These are phyloP conservation scores for Taxawa tesnikishii DNA, from an alignment of 2,329 filamentous ascomycete genomes.

Conservation along the genomic window DNA sequence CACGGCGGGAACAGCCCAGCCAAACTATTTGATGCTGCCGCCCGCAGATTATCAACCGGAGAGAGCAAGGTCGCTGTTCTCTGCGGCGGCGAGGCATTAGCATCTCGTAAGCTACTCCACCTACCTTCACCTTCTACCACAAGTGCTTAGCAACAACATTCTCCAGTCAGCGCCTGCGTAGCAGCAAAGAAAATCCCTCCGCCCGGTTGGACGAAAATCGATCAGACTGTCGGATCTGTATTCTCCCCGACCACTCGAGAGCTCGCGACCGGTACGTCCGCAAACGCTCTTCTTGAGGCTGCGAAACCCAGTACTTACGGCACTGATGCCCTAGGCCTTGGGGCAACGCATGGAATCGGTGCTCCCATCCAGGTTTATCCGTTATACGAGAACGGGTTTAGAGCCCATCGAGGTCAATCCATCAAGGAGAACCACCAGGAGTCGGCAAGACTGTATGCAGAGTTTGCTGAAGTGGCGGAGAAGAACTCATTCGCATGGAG, in stretches of 20 bases:
- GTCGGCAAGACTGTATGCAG: conserved; percentile 46
- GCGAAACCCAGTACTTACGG: background rate
- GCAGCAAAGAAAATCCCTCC: conserved; percentile 43
- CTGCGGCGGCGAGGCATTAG: conserved; percentile 53
- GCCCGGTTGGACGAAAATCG: conserved; percentile 44
- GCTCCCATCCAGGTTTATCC: conserved; percentile 57
- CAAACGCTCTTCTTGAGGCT: conserved; percentile 7
- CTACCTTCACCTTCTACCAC: conserved; percentile 2
- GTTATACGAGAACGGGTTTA: conserved; percentile 52
- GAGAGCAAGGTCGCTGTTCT: conserved; percentile 46
- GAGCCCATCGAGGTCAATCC: conserved; percentile 44
- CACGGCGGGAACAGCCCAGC: conserved; percentile 55
- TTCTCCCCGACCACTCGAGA: conserved; percentile 39
- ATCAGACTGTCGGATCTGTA: conserved; percentile 33
- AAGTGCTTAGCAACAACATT: background rate
- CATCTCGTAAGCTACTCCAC: conserved; percentile 32
- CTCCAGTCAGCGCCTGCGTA: conserved; percentile 39
- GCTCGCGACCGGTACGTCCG: conserved; percentile 19
- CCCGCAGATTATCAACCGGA: conserved; percentile 41
- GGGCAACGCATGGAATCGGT: conserved; percentile 45
- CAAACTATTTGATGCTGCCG: conserved; percentile 51
- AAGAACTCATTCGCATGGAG: conserved; percentile 46
- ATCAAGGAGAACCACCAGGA: conserved; percentile 45
- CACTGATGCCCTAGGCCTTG: conserved; percentile 45
- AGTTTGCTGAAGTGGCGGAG: conserved; percentile 46